phyloP scores from a whole-genome alignment of 768 basidiomycete species.

The Mycena rebaudengoi region DNA sequence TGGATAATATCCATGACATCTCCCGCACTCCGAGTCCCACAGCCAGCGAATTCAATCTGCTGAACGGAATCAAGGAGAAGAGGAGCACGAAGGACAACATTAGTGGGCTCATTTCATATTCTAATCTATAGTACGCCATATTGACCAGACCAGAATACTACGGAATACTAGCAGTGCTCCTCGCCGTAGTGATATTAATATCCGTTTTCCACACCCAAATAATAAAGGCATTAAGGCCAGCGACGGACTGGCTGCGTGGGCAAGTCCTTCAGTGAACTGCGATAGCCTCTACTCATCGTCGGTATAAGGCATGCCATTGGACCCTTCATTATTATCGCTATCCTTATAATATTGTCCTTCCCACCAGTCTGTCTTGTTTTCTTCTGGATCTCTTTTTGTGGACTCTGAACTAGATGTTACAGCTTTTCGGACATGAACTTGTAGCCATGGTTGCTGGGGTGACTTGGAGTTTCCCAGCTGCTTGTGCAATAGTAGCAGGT shows the following conservation, averaged over 20 bases:
- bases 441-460: constrained; percentile 5
- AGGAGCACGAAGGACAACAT: neutral
- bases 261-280: constrained; percentile 33
- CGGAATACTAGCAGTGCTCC: constrained; percentile 37
- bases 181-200: constrained; percentile 45
- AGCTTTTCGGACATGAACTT: constrained; percentile 59
- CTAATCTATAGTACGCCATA: too few species aligned
- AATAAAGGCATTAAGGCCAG: constrained; percentile 56
- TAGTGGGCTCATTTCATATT: neutral
- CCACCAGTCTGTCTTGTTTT: constrained; percentile 38
- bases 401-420: constrained; percentile 67
- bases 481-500: constrained; percentile 63
- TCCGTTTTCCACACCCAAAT: constrained; percentile 56
- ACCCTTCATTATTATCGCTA: constrained; percentile 62
- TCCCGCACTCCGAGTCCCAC: constrained; percentile 15
- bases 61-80: constrained; percentile 3
- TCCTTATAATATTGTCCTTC: constrained; percentile 56
- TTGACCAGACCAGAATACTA: constrained; percentile 36
- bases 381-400: constrained; percentile 67
- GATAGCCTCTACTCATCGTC: neutral
- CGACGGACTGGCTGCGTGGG: constrained; percentile 56
- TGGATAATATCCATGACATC: neutral
- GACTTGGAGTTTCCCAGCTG: neutral
- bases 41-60: neutral
- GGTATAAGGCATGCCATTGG: constrained; percentile 46